These are phyloP conservation scores for Ilex paraguariensis DNA, from an alignment of 305 asterid species.

Conservation along the genomic window DNA sequence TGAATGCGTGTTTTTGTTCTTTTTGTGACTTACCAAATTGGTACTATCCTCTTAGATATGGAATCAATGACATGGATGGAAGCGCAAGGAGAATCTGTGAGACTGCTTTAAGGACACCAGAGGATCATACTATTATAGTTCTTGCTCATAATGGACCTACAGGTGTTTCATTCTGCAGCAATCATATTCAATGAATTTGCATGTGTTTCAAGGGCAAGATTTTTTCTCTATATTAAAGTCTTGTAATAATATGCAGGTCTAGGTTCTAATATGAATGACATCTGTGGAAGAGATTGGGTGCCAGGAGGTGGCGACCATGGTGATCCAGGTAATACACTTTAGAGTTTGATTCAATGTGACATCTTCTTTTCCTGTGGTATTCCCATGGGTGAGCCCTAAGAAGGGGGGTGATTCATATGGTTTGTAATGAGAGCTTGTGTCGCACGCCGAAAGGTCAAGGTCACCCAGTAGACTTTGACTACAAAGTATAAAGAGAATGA, in stretches of 20 bases:
- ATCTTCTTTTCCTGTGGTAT: too few relatives aligned
- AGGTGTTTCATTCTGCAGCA: slow-evolving; percentile 34
- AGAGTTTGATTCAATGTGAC: too few relatives aligned
- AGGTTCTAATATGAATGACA: slow-evolving; percentile 67
- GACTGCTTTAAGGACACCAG: slow-evolving; percentile 62
- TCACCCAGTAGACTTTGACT: too few relatives aligned
- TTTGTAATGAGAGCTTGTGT: too few relatives aligned
- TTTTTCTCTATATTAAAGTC: slow-evolving; percentile 13
- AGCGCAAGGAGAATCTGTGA: slow-evolving; percentile 64
- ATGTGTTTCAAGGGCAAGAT: slow-evolving; percentile 12
- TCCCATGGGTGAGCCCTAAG: too few relatives aligned
- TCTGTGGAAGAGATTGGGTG: slow-evolving; percentile 81
- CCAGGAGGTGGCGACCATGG: slow-evolving; percentile 81
- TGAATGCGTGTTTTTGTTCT: too few relatives aligned
- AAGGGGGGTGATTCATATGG: too few relatives aligned
- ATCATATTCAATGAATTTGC: slow-evolving; percentile 2
- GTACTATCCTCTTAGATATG: slow-evolving; percentile 48
- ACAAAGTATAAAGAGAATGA: too few relatives aligned
- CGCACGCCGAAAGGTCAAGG: too few relatives aligned
- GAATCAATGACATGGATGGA: slow-evolving; percentile 54
- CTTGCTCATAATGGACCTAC: slow-evolving; percentile 98
- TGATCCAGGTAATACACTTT: slow-evolving; percentile 60
- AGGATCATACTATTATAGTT: slow-evolving; percentile 60
- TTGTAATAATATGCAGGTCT: slow-evolving; percentile 44
- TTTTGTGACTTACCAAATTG: slow-evolving; percentile 10